Base-by-base conservation (phyloP, 306 rosid species). In the Sicyos baderoa region DNA sequence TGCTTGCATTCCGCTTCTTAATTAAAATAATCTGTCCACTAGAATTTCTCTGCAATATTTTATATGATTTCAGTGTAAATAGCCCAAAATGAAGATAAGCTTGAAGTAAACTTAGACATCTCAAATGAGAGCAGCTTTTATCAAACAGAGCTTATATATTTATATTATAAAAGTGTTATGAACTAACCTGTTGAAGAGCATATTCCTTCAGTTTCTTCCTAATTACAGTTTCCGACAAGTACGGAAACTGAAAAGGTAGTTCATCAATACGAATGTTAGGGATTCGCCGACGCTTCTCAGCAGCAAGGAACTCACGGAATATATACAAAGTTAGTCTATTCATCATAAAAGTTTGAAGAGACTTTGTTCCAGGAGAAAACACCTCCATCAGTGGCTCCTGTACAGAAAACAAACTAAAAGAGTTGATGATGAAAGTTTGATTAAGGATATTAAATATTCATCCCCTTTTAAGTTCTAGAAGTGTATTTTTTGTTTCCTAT, bases 351-450 rank as follows among this genome's bases (percentile, higher is more conserved):
- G 81, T 88, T 79, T 87, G 98, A 80, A 93, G 93, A 82, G 84
- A 88, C 86, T 89, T 93, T 77, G 93, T 87, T 78, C 93, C 96
- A 52, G 98, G 98, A 37, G 98, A 87, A 73, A 89, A 79, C 65
- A 89, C 98, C 82, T 93, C 98, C 95, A 86, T 87, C 50, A 93
- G 95, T 52, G 98, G 98, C 82, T 93, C 98, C 98, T 93, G 87
- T 75, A 82, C 71, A 74, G 70, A 57, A 51, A 6, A 79, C 32
- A 48, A 74, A 75, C 54, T 35, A 64, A 25, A 13, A 25, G 64
- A 2, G 32, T 14, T 64, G 17, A 64, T 64, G 17, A 64, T 5
- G 17, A 64, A 15, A 12, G 6, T 13, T 44, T 64, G 53, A 19
- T 35, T 0, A 0, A 64, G 54, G 35, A 40, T 19, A 64, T 19